phyloP scores from a whole-genome alignment of 2,329 filamentous ascomycete genomes.

The Stachybotrys elegans region DNA sequence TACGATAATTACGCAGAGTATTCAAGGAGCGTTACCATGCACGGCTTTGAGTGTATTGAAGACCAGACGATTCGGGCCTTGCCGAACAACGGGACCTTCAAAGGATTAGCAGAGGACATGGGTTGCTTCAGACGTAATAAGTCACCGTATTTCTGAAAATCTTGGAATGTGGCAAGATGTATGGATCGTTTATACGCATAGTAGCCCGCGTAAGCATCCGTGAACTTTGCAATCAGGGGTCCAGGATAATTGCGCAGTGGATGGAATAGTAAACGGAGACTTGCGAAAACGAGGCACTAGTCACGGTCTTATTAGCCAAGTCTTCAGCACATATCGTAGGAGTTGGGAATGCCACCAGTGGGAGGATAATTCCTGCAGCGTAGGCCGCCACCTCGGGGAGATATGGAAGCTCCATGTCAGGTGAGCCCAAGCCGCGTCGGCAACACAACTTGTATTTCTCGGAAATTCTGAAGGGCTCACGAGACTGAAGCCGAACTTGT shows the following conservation, averaged over 20 bases:
- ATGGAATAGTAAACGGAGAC: background rate
- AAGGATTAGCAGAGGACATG: background rate
- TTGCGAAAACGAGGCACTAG: no score
- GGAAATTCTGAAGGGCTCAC: no score
- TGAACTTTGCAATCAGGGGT: background rate
- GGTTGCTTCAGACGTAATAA: background rate
- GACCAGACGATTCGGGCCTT: background rate
- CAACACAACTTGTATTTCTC: no score
- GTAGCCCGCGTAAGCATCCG: background rate
- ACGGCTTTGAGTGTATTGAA: background rate
- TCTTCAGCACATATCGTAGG: no score
- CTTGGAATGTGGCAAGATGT: background rate
- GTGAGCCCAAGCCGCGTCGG: no score
- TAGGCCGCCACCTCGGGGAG: no score
- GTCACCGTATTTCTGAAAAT: background rate
- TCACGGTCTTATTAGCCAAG: no score
- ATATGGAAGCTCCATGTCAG: no score
- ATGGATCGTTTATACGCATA: background rate
- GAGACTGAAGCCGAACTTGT: no score
- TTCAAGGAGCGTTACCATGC: slow-evolving; percentile 1
- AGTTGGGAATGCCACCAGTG: no score
- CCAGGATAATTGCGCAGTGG: background rate
- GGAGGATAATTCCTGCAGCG: no score
- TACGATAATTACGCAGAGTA: background rate
- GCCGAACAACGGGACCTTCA: background rate